A percentile compares a stretch with the other conserved stretches of the same genome.
These are phyloP conservation scores for Dendrobium nobile DNA, from an alignment of 106 monocot species.

Conservation along the genomic window DNA sequence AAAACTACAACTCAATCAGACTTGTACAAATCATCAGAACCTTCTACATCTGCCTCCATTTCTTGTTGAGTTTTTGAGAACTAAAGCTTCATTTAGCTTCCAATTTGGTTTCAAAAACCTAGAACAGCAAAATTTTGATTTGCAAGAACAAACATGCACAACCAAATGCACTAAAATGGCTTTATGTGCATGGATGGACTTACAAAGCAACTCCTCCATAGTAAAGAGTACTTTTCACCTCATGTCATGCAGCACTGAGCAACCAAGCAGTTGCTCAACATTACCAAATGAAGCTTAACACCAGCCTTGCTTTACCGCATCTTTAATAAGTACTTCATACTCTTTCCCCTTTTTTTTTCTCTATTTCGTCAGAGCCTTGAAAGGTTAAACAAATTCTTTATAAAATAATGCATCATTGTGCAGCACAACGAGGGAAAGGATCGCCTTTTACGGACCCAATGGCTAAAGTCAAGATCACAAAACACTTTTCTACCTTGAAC, in stretches of 20 bases:
- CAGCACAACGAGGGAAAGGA: background rate
- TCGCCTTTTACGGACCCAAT: background rate
- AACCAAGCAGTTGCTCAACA: background rate
- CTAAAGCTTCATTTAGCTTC: background rate
- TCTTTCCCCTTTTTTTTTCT: background rate
- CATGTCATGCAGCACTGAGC: background rate
- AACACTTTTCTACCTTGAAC: background rate
- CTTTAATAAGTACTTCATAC: background rate
- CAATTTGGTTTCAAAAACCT: background rate
- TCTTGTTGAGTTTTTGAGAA: too few relatives aligned
- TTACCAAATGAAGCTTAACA: background rate
- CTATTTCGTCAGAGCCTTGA: background rate
- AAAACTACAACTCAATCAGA: too few relatives aligned
- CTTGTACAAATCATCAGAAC: too few relatives aligned
- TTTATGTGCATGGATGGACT: background rate
- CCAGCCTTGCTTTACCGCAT: background rate
- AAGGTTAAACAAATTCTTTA: background rate
- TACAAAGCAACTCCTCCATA: too few relatives aligned
- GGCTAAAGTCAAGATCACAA: background rate
- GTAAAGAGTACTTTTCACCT: too few relatives aligned
- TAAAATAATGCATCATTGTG: background rate
- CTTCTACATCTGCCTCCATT: too few relatives aligned
- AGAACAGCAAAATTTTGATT: background rate
- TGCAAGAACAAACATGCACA: background rate
- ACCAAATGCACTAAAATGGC: background rate